Evolutionary conservation across 2,329 filamentous ascomycete genomes (phyloP), one percentile per base, ranked within the genome.

Genomic region (Albophoma yamanashiensis): DNA sequence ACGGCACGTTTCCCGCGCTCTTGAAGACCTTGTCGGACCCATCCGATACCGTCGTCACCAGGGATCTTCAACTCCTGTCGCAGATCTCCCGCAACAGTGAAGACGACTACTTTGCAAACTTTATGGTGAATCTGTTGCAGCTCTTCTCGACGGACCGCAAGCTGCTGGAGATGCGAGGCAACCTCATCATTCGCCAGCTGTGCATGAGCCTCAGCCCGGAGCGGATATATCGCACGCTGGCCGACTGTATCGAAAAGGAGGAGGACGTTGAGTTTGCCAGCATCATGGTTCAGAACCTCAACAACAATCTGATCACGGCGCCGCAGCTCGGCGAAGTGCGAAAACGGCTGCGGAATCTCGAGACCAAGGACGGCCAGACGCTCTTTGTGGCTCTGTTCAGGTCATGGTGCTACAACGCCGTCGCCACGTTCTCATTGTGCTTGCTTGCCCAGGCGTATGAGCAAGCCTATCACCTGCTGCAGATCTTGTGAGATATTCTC

Each of bases 261-360:
- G 94, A 97, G 75, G 94, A 99, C 71, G 86, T 99, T 50, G 95
- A 99, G 72, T 99, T 99, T 74, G 93, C 94, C 20, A 97, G 93
- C 71, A 97, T 99, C 67, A 99, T 99, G 94, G 92, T 99, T 38
- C 94, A 99, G 73, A 97, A 97, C 68, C 81, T 99, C 58, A 99
- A 99, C 77, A 99, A 99, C 74, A 99, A 99, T 68, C 86, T 99
- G 59, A 97, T 99, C 65, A 99, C 95, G 1, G 94, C 95, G 0
- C 94, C 95, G 0, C 92, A 99, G 73, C 79, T 99, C 38, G 86
- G 91, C 1, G 95, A 97, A 67, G 80, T 99, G 63, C 86, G 94
- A 55, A 97, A 96, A 73, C 82, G 94, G 52, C 78, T 99, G 57
- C 83, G 94, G 40, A 99, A 96, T 67, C 79, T 97, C 1, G 94